These are phyloP conservation scores for Dispira parvispora DNA, from an alignment of 192 early-diverging fungal species.

Conservation along the genomic window DNA sequence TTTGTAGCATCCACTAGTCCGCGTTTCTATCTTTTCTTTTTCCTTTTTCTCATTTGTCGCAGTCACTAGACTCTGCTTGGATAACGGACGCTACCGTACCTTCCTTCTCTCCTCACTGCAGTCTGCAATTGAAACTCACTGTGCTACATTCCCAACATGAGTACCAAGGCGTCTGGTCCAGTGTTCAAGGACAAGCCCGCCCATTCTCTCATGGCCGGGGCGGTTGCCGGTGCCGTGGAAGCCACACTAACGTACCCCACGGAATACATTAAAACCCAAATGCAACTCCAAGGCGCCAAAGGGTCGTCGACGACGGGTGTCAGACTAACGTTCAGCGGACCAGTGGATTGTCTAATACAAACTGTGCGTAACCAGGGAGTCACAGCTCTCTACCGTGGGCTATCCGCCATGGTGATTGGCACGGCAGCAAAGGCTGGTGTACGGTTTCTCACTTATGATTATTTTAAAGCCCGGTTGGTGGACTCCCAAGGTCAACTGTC, in stretches of 20 bases:
- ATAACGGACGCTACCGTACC: too few relatives aligned
- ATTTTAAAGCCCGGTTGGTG: constrained; percentile 50
- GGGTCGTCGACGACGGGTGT: not conserved
- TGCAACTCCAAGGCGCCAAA: constrained; percentile 62
- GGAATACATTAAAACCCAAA: constrained; percentile 88
- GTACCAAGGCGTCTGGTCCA: too few relatives aligned
- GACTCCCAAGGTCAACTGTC: constrained; percentile 56
- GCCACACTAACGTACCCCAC: constrained; percentile 87
- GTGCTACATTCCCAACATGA: too few relatives aligned
- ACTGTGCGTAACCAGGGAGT: constrained; percentile 62
- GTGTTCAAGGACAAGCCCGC: constrained; percentile 20
- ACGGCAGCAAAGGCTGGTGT: constrained; percentile 86
- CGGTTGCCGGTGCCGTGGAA: constrained; percentile 81
- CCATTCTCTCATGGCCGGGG: constrained; percentile 67
- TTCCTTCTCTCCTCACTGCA: too few relatives aligned
- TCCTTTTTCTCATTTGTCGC: too few relatives aligned
- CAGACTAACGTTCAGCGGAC: constrained; percentile 42
- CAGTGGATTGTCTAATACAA: constrained; percentile 56
- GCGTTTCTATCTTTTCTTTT: too few relatives aligned
- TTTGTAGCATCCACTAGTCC: too few relatives aligned
- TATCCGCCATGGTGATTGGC: constrained; percentile 81
- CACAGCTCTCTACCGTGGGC: constrained; percentile 64
- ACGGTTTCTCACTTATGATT: constrained; percentile 83
- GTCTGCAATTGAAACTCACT: too few relatives aligned
- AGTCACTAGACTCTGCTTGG: too few relatives aligned